A percentile compares a stretch with the other conserved stretches of the same genome.
Conservation (phyloP, 495 filamentous ascomycete genomes). For the Aspergillus nidulans region DNA sequence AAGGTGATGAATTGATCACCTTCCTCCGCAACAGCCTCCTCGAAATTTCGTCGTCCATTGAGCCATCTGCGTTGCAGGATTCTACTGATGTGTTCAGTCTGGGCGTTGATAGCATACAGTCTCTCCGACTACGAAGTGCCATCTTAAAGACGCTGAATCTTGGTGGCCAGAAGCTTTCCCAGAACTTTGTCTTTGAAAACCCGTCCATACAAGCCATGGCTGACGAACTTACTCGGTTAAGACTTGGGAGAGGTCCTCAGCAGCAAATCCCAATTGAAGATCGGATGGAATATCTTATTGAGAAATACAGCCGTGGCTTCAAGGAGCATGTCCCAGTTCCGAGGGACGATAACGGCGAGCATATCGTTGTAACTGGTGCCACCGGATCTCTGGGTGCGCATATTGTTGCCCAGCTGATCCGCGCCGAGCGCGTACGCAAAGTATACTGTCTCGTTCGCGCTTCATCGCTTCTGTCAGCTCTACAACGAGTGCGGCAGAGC, state of each 20-base stretch:
- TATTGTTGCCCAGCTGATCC: constrained; percentile 40
- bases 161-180: constrained; percentile 29
- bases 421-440: constrained; percentile 19
- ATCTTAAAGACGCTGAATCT: constrained; percentile 28
- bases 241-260: constrained; percentile 9
- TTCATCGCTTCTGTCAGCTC: constrained; percentile 33
- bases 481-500: constrained; percentile 41
- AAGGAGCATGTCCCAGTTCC: constrained; percentile 26
- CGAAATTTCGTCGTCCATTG: constrained; percentile 10
- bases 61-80: constrained; percentile 12
- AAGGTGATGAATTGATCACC: constrained; percentile 13
- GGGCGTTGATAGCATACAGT: constrained; percentile 49
- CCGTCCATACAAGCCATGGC: constrained; percentile 30
- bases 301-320: constrained; percentile 29
- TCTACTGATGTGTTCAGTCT: constrained; percentile 42
- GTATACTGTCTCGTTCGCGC: constrained; percentile 57
- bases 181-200: constrained; percentile 40
- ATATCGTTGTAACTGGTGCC: constrained; percentile 52
- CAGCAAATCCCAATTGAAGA: constrained; percentile 19
- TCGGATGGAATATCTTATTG: constrained; percentile 22
- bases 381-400: constrained; percentile 60
- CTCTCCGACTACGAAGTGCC: constrained; percentile 36
- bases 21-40: constrained; percentile 21
- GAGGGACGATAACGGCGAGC: constrained; percentile 13
- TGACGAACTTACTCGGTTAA: constrained; percentile 11